Conservation (phyloP, 1,284 basidiomycete species). For the Amylostereum chailletii region DNA sequence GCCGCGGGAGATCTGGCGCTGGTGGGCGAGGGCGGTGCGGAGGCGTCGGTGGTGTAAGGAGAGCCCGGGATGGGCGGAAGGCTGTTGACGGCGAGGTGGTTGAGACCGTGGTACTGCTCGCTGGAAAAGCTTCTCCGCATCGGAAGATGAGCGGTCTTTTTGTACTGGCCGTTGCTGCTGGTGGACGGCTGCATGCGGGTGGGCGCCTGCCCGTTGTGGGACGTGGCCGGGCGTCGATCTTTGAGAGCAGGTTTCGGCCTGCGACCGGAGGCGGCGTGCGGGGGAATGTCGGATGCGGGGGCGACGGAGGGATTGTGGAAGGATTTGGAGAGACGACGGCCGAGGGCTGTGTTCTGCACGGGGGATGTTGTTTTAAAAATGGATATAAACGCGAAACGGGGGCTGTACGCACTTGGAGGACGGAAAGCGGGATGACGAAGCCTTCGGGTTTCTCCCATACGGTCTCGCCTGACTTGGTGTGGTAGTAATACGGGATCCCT, state of each 20-base stretch:
- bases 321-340: conserved; percentile 44
- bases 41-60: conserved; percentile 45
- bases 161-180: conserved; percentile 9
- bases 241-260: conserved; percentile 5
- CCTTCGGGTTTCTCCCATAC: conserved; percentile 82
- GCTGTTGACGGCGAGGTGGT: conserved; percentile 16
- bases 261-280: background rate
- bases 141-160: conserved; percentile 16
- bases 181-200: conserved; percentile 17
- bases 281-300: conserved; percentile 14
- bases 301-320: conserved; percentile 17
- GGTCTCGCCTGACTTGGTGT: conserved; percentile 80
- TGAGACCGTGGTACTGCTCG: conserved; percentile 22
- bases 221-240: conserved; percentile 27
- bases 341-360: conserved; percentile 62
- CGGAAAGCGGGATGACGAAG: conserved; percentile 84
- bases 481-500: conserved; percentile 86
- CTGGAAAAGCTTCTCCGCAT: conserved; percentile 31
- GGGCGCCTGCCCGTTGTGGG: conserved; percentile 23
- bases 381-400: background rate
- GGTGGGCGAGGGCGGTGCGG: conserved; percentile 32
- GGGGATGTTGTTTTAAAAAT: background rate
- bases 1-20: conserved; percentile 7
- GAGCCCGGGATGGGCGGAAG: conserved; percentile 57
- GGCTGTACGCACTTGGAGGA: conserved; percentile 60